These are phyloP conservation scores for Suillus subaureus DNA, from an alignment of 768 basidiomycete species.

Conservation along the genomic window DNA sequence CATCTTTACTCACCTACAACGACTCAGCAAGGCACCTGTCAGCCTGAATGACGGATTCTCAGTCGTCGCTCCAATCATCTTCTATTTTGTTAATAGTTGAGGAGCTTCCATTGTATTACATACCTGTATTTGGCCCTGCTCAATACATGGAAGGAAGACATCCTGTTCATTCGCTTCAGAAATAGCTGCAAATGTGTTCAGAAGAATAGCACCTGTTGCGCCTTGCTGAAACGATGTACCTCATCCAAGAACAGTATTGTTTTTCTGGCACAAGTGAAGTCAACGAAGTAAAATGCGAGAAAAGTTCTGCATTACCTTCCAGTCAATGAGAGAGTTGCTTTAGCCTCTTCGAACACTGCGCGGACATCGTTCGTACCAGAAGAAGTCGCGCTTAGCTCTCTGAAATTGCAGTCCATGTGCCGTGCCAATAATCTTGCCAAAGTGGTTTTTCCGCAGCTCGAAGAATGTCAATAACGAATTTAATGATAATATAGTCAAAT, in stretches of 20 bases:
- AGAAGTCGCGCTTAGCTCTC: constrained; percentile 77
- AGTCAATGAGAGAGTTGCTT: constrained; percentile 59
- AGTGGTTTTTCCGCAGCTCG: constrained; percentile 74
- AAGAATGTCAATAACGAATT: neutral
- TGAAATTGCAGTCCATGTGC: constrained; percentile 61
- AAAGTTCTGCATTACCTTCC: constrained; percentile 48
- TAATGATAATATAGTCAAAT: neutral
- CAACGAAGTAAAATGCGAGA: neutral
- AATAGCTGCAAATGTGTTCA: constrained; percentile 7
- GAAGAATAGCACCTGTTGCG: constrained; percentile 54
- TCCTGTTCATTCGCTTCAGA: constrained; percentile 47
- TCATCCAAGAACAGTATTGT: constrained; percentile 85
- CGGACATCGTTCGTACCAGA: constrained; percentile 71
- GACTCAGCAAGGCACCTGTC: constrained; percentile 69
- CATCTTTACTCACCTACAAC: constrained; percentile 61
- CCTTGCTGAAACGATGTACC: constrained; percentile 77
- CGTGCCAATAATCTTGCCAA: constrained; percentile 71
- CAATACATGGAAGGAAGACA: constrained; percentile 79
- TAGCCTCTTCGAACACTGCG: constrained; percentile 76
- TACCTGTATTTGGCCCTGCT: constrained; percentile 75
- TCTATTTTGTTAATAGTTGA: neutral
- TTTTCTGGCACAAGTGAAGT: constrained; percentile 41
- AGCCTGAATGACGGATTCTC: constrained; percentile 90
- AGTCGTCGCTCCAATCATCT: constrained; percentile 84
- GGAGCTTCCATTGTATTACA: constrained; percentile 5